A percentile compares a stretch with the other conserved stretches of the same genome.
These are phyloP conservation scores for Chamaecyparis obtusa DNA, from an alignment of 75 land plant genomes.

Conservation along the genomic window DNA sequence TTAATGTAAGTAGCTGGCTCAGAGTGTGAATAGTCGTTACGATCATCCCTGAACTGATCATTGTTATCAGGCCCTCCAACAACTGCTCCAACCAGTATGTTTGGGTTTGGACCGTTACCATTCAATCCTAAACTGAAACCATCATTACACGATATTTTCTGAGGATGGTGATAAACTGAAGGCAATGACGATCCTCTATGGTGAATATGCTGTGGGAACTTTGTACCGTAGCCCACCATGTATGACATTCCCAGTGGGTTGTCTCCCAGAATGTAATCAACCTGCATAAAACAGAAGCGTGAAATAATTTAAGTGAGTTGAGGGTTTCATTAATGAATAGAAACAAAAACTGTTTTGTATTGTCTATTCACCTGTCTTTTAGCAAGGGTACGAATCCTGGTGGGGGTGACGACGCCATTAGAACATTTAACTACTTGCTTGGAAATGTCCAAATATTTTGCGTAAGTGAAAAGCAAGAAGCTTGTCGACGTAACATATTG, in stretches of 20 bases:
- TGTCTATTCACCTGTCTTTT: slow-evolving; percentile 62
- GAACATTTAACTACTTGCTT: slow-evolving; percentile 44
- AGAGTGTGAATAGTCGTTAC: no score
- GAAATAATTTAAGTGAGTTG: background rate
- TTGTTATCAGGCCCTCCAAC: no score
- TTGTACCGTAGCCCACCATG: no score
- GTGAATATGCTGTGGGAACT: no score
- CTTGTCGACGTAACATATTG: slow-evolving; percentile 61
- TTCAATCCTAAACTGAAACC: background rate
- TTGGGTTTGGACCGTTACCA: slow-evolving; percentile 24
- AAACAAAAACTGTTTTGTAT: slow-evolving; percentile 29
- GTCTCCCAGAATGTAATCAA: slow-evolving; percentile 7
- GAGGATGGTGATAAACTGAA: no score
- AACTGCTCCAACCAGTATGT: slow-evolving; percentile 28
- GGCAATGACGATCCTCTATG: no score
- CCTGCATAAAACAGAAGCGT: slow-evolving; percentile 13
- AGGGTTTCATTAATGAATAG: slow-evolving; percentile 20
- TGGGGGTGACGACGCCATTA: slow-evolving; percentile 21
- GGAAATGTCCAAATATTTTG: slow-evolving; percentile 37
- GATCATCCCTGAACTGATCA: no score
- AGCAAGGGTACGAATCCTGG: slow-evolving; percentile 43
- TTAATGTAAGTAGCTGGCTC: no score
- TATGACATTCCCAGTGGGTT: background rate
- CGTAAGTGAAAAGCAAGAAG: slow-evolving; percentile 57
- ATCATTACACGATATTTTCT: no score